Evolutionary conservation across 192 early-diverging fungal species (phyloP).

Genomic region (Paraglomus brasilianum): DNA sequence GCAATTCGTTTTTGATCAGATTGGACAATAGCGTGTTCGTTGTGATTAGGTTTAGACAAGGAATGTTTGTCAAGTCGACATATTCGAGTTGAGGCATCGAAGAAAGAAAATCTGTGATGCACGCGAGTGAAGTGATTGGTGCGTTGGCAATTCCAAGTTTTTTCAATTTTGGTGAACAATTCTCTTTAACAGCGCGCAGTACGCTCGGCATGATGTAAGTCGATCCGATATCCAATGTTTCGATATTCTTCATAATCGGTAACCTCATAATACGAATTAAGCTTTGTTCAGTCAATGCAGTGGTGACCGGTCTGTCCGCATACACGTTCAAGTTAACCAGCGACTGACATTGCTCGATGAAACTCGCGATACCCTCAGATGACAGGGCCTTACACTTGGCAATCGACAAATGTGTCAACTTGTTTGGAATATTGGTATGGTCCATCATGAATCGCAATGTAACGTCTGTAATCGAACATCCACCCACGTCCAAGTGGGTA

Average conservation of each 20-base stretch:
- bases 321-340: constrained; percentile 10
- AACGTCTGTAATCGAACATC: constrained; percentile 18
- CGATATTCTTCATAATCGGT: not conserved
- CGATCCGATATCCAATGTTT: constrained; percentile 12
- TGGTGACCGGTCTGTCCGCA: not conserved
- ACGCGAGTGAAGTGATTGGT: not conserved
- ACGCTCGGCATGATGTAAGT: constrained; percentile 6
- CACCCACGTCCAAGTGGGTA: constrained; percentile 26
- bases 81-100: constrained; percentile 15
- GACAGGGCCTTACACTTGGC: constrained; percentile 21
- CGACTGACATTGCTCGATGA: not conserved
- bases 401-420: constrained; percentile 3
- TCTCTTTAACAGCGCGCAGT: constrained; percentile 2
- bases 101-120: not conserved
- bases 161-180: not conserved
- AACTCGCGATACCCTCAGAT: not conserved
- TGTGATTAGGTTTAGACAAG: not conserved
- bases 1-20: not conserved
- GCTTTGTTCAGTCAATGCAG: not conserved
- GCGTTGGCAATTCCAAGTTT: not conserved
- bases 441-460: not conserved
- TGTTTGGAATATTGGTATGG: not conserved
- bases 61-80: not conserved
- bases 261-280: constrained; percentile 8
- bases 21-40: not conserved